Conservation (phyloP, 2,329 filamentous ascomycete genomes). For the Aaosphaeria pasadenensis region DNA sequence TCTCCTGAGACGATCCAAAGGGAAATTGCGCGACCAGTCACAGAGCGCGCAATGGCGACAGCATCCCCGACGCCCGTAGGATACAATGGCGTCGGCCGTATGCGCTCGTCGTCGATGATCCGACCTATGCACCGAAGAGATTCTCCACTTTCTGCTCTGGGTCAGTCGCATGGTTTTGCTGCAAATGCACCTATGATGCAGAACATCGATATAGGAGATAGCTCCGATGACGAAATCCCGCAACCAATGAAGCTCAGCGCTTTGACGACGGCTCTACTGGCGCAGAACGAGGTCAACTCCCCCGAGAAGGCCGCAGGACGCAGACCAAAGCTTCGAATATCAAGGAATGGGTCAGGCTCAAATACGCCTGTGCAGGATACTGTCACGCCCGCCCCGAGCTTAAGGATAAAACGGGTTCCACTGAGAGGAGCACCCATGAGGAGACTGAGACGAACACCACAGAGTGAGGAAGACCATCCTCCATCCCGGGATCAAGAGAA, state of each 20-base stretch:
- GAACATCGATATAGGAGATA: conserved; percentile 65
- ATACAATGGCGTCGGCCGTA: conserved; percentile 29
- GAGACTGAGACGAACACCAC: conserved; percentile 36
- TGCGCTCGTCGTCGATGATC: conserved; percentile 33
- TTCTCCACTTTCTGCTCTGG: conserved; percentile 46
- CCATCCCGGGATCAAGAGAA: conserved; percentile 77
- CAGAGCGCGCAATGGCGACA: conserved; percentile 29
- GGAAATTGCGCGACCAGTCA: no score
- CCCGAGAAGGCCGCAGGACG: conserved; percentile 28
- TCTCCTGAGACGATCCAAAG: no score
- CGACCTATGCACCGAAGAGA: conserved; percentile 37
- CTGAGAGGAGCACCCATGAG: conserved; percentile 39
- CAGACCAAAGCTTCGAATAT: conserved; percentile 37
- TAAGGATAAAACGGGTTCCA: conserved; percentile 39
- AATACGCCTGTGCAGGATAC: conserved; percentile 38
- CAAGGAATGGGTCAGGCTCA: conserved; percentile 31
- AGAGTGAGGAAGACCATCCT: conserved; percentile 36
- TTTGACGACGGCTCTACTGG: conserved; percentile 79
- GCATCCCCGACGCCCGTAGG: conserved; percentile 40
- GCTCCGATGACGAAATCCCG: conserved; percentile 90
- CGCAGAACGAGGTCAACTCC: conserved; percentile 44
- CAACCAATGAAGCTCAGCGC: conserved; percentile 88
- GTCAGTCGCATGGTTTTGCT: conserved; percentile 44
- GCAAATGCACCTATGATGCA: conserved; percentile 46
- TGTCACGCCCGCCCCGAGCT: conserved; percentile 39